Base-by-base conservation (phyloP, 768 basidiomycete genomes). In the Podaxis pistillaris region DNA sequence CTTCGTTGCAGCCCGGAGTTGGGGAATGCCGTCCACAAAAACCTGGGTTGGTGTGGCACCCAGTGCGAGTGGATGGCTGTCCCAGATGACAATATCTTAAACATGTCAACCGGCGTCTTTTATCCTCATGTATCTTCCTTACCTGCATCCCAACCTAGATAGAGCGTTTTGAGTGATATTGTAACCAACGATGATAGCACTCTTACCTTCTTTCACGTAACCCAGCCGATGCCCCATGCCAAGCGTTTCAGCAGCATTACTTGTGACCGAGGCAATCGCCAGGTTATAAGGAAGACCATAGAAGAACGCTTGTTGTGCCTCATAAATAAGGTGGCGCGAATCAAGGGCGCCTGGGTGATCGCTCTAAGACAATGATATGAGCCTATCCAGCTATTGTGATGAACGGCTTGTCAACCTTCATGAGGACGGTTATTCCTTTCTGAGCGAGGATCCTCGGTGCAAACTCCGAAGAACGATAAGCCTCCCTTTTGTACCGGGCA, bases 31-130 rank as follows among this genome's bases (percentile, higher is more conserved):
- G 68, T 98, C 95, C 63, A 96, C 91, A 74, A 86, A 93, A 19
- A 94, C 93, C 76, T 96, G 93, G 38, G 81, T 77, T 2, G 93
- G 94, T 0, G 92, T 93, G n/a, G 93, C 92, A 2, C 92, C 92
- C 3, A 96, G 76, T 0, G 89, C 83, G 11, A 96, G 79, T 0
- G 94, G 94, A 73, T 95, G 93, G 41, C 86, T 87, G 65, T 92
- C 90, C 89, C 90, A 92, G 1, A 94, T 78, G 33, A 94, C 88
- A 38, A 94, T 64, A 74, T 95, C 91, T 89, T 50, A 17, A 24
- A 50, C 63, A 22, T 38, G 51, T 59, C 9, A 58, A 54, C 30
- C 8, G 37, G 19, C 7, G 17, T n/a, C 7, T 17, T 28, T 2
- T 22, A 17, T 28, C 30, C 24, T 52, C 4, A 41, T 9, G 22